phyloP scores from a whole-genome alignment of 2,329 filamentous ascomycete genomes.

The Stagonosporopsis rhizophila region DNA sequence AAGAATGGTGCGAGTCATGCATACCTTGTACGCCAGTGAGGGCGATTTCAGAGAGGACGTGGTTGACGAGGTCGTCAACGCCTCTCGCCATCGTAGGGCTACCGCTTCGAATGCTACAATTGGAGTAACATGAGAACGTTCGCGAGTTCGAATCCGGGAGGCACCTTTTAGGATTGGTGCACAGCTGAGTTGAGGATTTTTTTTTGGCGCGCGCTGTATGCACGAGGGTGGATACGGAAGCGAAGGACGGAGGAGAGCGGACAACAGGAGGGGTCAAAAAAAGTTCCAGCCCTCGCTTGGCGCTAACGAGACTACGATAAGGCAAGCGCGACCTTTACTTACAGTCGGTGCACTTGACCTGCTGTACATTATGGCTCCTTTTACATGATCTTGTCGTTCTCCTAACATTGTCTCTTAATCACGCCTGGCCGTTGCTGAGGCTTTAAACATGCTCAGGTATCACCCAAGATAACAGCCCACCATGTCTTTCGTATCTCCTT shows the following conservation, averaged over 20 bases:
- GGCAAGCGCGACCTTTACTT: constrained; percentile 6
- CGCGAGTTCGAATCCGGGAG: constrained; percentile 13
- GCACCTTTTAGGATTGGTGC: not conserved
- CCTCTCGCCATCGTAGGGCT: constrained; percentile 47
- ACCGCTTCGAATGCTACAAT: constrained; percentile 20
- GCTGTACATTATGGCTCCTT: not conserved
- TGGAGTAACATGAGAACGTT: constrained; percentile 5
- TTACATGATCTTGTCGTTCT: not conserved
- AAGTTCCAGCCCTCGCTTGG: constrained; percentile 11
- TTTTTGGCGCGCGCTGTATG: constrained; percentile 14
- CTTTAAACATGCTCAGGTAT: constrained; percentile 20
- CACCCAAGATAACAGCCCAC: constrained; percentile 19
- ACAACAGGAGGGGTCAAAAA: constrained; percentile 8
- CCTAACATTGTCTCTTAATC: not conserved
- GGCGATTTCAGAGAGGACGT: constrained; percentile 65
- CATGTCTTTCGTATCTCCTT: constrained; percentile 67
- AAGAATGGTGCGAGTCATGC: constrained; percentile 35
- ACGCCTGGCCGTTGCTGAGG: not conserved
- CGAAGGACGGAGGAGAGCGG: constrained; percentile 9
- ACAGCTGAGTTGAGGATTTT: constrained; percentile 1
- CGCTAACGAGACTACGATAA: constrained; percentile 16
- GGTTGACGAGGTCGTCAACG: constrained; percentile 65
- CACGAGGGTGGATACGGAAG: constrained; percentile 18
- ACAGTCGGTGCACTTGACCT: not conserved
- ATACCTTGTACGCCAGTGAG: constrained; percentile 65